phyloP scores from a whole-genome alignment of 306 rosid genomes.

The Fragaria vesca region DNA sequence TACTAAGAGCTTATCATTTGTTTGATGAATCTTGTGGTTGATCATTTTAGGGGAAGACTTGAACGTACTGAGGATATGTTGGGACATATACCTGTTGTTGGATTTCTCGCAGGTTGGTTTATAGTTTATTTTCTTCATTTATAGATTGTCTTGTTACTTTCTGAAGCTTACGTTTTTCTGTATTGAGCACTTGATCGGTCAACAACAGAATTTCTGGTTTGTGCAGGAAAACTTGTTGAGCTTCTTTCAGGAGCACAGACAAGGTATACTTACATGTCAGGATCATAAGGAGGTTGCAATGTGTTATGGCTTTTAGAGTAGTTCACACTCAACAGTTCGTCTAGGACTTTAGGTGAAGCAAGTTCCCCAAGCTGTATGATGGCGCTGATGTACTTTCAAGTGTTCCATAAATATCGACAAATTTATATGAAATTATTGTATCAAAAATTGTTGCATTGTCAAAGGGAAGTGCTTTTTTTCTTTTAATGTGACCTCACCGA shows the following conservation, averaged over 20 bases:
- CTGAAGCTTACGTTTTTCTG: neutral
- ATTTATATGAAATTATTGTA: neutral
- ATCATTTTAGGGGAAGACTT: conserved; percentile 60
- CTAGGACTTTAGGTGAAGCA: conserved; percentile 8
- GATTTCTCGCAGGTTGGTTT: conserved; percentile 73
- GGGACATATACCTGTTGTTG: conserved; percentile 74
- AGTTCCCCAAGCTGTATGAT: neutral
- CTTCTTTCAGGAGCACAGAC: conserved; percentile 86
- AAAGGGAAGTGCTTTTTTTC: no score
- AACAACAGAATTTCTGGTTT: conserved; percentile 6
- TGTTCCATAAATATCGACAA: neutral
- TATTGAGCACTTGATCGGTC: neutral
- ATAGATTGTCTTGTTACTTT: neutral
- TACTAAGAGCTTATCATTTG: neutral
- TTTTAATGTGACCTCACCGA: no score
- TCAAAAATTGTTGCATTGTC: neutral
- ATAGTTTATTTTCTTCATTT: conserved; percentile 14
- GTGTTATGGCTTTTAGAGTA: conserved; percentile 19
- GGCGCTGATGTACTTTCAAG: neutral
- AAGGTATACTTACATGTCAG: conserved; percentile 84
- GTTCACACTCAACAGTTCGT: conserved; percentile 7
- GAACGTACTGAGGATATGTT: conserved; percentile 59
- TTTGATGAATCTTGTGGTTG: neutral
- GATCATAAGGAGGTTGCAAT: conserved; percentile 44
- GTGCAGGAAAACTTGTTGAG: conserved; percentile 84